phyloP scores from a whole-genome alignment of 2,329 filamentous ascomycete species.

The Pseudogymnoascus sp. region DNA sequence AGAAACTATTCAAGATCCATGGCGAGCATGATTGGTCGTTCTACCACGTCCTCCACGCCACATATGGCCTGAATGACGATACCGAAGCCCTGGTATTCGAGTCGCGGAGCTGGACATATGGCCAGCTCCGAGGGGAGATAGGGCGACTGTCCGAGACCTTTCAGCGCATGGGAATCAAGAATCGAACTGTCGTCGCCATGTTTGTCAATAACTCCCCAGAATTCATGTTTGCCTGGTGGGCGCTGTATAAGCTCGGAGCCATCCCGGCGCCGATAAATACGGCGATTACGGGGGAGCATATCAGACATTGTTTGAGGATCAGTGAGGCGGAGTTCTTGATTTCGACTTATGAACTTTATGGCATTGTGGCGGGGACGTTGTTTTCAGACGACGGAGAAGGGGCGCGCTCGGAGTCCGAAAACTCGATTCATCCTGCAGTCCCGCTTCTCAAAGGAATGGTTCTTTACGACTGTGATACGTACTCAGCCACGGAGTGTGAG shows the following conservation, averaged over 20 bases:
- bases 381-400: not conserved
- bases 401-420: not conserved
- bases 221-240: conserved; percentile 1
- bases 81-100: not conserved
- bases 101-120: not conserved
- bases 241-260: not conserved
- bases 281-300: not conserved
- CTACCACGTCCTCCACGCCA: not conserved
- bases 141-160: not conserved
- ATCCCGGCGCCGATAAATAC: not conserved
- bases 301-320: not conserved
- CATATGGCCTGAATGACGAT: not conserved
- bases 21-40: not conserved
- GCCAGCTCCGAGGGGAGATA: not conserved
- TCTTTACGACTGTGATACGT: not conserved
- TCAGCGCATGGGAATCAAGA: not conserved
- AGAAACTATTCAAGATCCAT: not conserved
- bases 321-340: not conserved
- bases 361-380: not conserved
- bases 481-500: not conserved
- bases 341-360: not conserved
- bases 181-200: not conserved
- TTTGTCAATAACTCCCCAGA: not conserved
- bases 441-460: not conserved
- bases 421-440: not conserved